Conservation (phyloP, 2,329 filamentous ascomycete genomes). For the Ophiosphaerella herpotricha region DNA sequence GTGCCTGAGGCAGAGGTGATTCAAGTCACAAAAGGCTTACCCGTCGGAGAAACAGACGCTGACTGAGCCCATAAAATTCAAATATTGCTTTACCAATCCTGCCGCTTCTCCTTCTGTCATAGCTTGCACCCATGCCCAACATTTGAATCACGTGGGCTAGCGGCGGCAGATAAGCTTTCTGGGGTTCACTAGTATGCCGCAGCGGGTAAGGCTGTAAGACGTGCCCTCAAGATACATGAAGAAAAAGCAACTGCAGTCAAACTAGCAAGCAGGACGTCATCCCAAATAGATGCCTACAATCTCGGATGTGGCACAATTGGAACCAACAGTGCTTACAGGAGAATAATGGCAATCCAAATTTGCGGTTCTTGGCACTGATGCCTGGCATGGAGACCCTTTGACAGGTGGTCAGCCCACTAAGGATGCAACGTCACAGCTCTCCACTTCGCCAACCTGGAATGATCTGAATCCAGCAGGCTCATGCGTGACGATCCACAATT, state of each 20-base stretch:
- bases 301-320: neutral
- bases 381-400: conserved; percentile 5
- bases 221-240: conserved; percentile 12
- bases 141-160: conserved; percentile 20
- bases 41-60: conserved; percentile 5
- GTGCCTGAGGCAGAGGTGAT: conserved; percentile 3
- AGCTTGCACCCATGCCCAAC: neutral
- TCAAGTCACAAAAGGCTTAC: conserved; percentile 5
- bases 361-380: conserved; percentile 4
- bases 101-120: neutral
- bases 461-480: conserved; percentile 20
- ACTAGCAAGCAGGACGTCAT: conserved; percentile 11
- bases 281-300: neutral
- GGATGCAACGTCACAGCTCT: conserved; percentile 33
- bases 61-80: neutral
- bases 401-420: conserved; percentile 30
- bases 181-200: conserved; percentile 25
- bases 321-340: neutral
- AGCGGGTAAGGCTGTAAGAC: conserved; percentile 13
- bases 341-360: neutral
- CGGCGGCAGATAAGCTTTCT: conserved; percentile 37
- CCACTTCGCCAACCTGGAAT: conserved; percentile 14
- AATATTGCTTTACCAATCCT: neutral
- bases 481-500: conserved; percentile 29
- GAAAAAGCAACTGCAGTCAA: conserved; percentile 13